Conservation (phyloP, 495 filamentous ascomycete species). For the Eremomyces bilateralis region DNA sequence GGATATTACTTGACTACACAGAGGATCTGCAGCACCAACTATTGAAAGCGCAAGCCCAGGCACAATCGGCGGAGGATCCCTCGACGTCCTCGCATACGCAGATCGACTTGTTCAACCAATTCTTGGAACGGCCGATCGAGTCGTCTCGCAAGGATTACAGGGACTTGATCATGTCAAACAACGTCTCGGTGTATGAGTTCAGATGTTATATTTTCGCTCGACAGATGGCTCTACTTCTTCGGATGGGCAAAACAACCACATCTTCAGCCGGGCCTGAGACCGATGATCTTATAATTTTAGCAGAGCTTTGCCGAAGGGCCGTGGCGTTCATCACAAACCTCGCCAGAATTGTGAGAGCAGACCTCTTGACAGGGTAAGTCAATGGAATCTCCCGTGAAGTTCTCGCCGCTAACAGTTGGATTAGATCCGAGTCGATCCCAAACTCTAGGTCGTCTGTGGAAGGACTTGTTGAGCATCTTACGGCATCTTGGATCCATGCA, state of each 20-base stretch:
- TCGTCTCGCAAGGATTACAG: constrained; percentile 64
- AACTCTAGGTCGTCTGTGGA: too few species aligned
- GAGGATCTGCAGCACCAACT: constrained; percentile 41
- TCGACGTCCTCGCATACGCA: too few species aligned
- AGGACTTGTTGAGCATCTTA: too few species aligned
- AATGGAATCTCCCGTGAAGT: too few species aligned
- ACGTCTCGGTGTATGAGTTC: constrained; percentile 96
- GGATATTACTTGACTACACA: constrained; percentile 42
- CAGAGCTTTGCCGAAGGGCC: constrained; percentile 59
- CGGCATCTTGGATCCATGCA: too few species aligned
- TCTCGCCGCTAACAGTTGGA: too few species aligned
- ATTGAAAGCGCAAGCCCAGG: constrained; percentile 2
- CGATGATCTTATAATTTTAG: too few species aligned
- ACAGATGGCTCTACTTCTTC: constrained; percentile 63
- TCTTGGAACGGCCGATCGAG: constrained; percentile 35
- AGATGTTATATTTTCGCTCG: constrained; percentile 82
- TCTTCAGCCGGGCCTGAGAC: too few species aligned
- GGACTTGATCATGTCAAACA: constrained; percentile 81
- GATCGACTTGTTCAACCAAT: neutral
- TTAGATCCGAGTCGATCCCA: too few species aligned
- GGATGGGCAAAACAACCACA: constrained; percentile 52
- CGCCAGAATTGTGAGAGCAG: constrained; percentile 54
- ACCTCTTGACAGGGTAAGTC: too few species aligned
- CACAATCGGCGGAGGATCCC: constrained; percentile 10
- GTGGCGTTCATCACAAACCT: constrained; percentile 62